Conservation (phyloP, 2,329 filamentous ascomycete genomes). For the Cordyceps farinosa region DNA sequence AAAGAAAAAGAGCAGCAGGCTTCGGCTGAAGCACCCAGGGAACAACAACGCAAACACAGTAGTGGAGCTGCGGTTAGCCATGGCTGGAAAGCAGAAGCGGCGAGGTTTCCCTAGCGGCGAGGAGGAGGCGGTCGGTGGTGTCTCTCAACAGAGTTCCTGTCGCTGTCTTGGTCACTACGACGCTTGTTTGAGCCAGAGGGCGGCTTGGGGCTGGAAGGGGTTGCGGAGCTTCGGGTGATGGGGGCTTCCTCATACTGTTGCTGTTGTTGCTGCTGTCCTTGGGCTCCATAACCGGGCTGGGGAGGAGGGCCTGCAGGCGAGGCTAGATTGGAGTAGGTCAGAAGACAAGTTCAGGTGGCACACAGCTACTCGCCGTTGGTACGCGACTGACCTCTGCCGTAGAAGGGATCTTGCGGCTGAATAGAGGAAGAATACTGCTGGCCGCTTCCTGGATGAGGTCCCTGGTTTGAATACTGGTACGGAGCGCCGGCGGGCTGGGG, state of each 20-base stretch:
- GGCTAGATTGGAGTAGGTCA: conserved; percentile 40
- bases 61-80: conserved; percentile 7
- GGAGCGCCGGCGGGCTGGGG: conserved; percentile 27
- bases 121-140: conserved; percentile 36
- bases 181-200: conserved; percentile 36
- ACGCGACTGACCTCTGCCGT: conserved; percentile 57
- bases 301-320: conserved; percentile 45
- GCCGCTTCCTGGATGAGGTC: conserved; percentile 27
- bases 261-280: conserved; percentile 33
- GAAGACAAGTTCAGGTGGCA: conserved; percentile 11
- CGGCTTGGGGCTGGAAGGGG: conserved; percentile 39
- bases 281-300: conserved; percentile 29
- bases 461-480: conserved; percentile 36
- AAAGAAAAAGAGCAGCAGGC: background rate
- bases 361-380: conserved; percentile 23
- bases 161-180: conserved; percentile 41
- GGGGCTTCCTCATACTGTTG: conserved; percentile 50
- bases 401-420: conserved; percentile 51
- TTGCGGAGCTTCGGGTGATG: conserved; percentile 35
- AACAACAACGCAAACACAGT: conserved; percentile 29
- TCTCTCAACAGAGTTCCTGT: conserved; percentile 38
- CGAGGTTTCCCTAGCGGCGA: conserved; percentile 31
- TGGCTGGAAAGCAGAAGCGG: background rate
- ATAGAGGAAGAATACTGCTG: conserved; percentile 35
- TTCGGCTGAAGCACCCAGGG: conserved; percentile 28